Conservation (phyloP, 2,329 filamentous ascomycete species). For the Botryotinia narcissicola region DNA sequence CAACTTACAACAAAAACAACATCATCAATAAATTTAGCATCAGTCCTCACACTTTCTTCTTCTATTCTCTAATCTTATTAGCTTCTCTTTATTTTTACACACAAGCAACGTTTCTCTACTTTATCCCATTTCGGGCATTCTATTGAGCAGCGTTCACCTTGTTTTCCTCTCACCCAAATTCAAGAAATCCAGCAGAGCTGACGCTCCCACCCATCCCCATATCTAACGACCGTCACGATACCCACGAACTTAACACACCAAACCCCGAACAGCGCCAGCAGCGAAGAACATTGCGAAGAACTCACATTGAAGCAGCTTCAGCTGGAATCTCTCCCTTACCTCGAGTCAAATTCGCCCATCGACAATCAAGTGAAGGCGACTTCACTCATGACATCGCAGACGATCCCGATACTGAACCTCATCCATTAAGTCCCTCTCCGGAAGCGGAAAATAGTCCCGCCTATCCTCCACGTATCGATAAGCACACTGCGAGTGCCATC, state of each 20-base stretch:
- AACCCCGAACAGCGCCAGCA: conserved; percentile 37
- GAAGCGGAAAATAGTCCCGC: conserved; percentile 35
- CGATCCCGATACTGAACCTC: conserved; percentile 32
- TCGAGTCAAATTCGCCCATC: conserved; percentile 30
- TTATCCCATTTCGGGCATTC: conserved; percentile 24
- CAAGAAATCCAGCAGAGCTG: conserved; percentile 34
- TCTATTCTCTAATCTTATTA: not conserved
- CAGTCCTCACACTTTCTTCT: conserved; percentile 3
- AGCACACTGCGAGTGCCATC: conserved; percentile 83
- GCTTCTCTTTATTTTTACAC: not conserved
- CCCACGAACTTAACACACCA: conserved; percentile 37
- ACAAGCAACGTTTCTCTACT: not conserved
- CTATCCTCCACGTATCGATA: conserved; percentile 66
- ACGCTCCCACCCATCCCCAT: conserved; percentile 32
- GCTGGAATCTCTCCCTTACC: conserved; percentile 37
- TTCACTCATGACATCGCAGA: conserved; percentile 35
- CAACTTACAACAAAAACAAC: conserved; percentile 2
- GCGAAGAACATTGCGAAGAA: conserved; percentile 32
- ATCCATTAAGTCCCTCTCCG: conserved; percentile 23
- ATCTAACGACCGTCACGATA: conserved; percentile 40
- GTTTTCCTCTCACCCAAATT: conserved; percentile 28
- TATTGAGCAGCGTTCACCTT: conserved; percentile 31
- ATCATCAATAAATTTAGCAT: conserved; percentile 17
- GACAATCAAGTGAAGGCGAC: conserved; percentile 24
- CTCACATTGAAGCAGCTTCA: conserved; percentile 38